Conservation (phyloP, 2,329 filamentous ascomycete genomes). For the Chaetomium olivaceum region DNA sequence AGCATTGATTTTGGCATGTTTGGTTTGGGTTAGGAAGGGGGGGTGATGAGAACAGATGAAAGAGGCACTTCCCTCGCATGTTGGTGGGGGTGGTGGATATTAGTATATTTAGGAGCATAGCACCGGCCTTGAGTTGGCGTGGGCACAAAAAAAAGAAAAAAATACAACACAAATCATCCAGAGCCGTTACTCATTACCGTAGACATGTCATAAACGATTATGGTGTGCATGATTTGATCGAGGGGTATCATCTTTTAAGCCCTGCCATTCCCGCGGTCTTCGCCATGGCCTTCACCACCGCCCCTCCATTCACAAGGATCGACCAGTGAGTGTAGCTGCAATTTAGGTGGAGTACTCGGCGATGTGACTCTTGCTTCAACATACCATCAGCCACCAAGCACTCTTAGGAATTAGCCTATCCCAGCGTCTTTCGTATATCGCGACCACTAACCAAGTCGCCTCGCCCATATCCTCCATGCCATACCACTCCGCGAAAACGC, state of each 20-base stretch:
- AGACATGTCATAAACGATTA: background rate
- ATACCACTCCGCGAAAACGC: background rate
- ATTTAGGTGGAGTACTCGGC: background rate
- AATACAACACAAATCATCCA: background rate
- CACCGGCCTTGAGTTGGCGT: background rate
- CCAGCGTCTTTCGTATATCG: background rate
- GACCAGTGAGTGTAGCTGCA: no score
- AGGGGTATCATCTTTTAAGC: background rate
- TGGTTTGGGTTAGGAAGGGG: background rate
- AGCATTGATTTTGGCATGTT: conserved; percentile 10
- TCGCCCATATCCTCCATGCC: no score
- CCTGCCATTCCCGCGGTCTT: background rate
- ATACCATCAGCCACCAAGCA: background rate
- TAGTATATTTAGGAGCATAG: background rate
- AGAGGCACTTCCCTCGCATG: background rate
- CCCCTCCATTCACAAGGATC: no score
- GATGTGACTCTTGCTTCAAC: background rate
- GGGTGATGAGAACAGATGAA: background rate
- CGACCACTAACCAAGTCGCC: background rate
- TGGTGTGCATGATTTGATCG: background rate
- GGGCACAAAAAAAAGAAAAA: background rate
- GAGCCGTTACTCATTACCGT: background rate
- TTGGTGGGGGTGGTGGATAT: background rate
- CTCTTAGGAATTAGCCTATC: background rate
- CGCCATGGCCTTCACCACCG: background rate